Evolutionary conservation across 2,329 filamentous ascomycete genomes (phyloP), one percentile per base, ranked within the genome.

Genomic region (Talaromyces sp.): DNA sequence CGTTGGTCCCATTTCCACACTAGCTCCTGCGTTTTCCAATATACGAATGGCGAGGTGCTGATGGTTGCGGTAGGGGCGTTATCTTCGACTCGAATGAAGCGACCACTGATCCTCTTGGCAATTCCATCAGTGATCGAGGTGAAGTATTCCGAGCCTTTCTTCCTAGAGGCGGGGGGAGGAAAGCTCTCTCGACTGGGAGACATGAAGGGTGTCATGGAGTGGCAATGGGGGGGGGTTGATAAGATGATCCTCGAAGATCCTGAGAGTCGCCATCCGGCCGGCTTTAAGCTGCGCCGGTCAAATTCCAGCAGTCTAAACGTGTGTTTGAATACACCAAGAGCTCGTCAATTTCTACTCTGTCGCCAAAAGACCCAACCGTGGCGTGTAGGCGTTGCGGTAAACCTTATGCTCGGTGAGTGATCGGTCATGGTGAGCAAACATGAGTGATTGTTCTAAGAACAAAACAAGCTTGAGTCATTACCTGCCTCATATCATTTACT

Each of bases 1-100:
- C 19, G 22, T 33, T 46, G 30, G 3, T 46, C 43, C 43, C 17
- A 46, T 46, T 46, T 46, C 43, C 43, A 46, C 29, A 46, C 29
- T 35, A 46, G 30, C 17, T 46, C 43, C 19, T 36, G 29, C 17
- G 30, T 46, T 46, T 36, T 46, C 8, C 29, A 46, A 46, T 46
- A 46, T 36, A 46, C 29, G 30, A 46, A 46, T 22, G 43, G 43
- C 32, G 32, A 35, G 32, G 32, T 35, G 32, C 32, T 35, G 32
- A 16, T 35, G 32, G 32, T 13, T 35, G 32, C 32, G 32, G 32
- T 35, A 35, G 32, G 32, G 32, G 32, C 32, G 11, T 35, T 35
- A 35, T 35, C 32, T 35, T 35, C 32, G 32, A 16, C 32, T 35
- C 32, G 32, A 35, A 35, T 16, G 32, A 35, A 35, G 32, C 32